Percentiles rank a stretch among this genome's conserved stretches.
phyloP scores from a whole-genome alignment of 257 asterid species.

The Solanum peruvianum region DNA sequence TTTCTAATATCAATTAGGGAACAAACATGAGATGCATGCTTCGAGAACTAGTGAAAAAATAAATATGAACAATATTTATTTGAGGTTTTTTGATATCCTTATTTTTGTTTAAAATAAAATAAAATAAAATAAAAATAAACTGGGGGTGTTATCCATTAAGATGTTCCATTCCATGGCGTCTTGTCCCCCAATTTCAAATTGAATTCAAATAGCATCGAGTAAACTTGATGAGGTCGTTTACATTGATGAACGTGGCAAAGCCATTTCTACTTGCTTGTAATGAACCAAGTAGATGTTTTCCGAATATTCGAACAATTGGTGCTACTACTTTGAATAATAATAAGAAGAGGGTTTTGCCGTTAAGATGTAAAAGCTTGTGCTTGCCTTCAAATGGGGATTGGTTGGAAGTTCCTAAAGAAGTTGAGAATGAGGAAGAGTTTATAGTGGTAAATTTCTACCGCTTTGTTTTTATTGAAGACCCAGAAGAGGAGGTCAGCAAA shows the following conservation, averaged over 20 bases:
- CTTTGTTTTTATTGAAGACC: conserved; percentile 53
- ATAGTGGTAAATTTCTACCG: conserved; percentile 80
- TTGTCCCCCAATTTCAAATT: background rate
- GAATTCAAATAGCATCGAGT: background rate
- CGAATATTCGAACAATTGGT: conserved; percentile 2
- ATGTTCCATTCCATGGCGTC: background rate
- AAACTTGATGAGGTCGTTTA: background rate
- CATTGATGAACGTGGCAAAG: background rate
- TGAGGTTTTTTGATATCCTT: background rate
- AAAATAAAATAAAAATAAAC: too few species aligned
- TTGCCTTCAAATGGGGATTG: conserved; percentile 22
- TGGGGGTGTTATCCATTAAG: background rate
- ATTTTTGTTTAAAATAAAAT: background rate
- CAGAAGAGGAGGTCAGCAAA: conserved; percentile 49
- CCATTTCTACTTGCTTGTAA: background rate
- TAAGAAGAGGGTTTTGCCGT: conserved; percentile 13
- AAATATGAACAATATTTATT: background rate
- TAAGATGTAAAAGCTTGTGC: background rate
- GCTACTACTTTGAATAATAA: background rate
- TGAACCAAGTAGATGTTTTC: background rate
- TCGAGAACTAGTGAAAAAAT: too few species aligned
- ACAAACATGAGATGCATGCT: too few species aligned
- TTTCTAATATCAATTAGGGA: too few species aligned
- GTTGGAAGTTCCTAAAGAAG: conserved; percentile 10
- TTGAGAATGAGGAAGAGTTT: conserved; percentile 38